These are phyloP conservation scores for Yamadazyma takamatsuzukensis DNA, from an alignment of 805 yeast species.

Conservation along the genomic window DNA sequence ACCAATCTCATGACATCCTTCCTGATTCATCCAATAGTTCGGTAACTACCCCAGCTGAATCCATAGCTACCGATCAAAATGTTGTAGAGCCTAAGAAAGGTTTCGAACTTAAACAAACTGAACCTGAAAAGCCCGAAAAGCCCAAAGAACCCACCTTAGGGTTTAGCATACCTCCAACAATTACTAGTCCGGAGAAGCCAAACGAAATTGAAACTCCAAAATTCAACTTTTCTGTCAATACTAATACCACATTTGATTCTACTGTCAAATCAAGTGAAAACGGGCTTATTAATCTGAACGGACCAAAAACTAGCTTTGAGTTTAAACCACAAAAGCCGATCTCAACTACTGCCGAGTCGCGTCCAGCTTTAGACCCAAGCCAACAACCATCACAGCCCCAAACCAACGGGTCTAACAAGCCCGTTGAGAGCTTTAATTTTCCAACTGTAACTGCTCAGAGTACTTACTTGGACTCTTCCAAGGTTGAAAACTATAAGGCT, in stretches of 20 bases:
- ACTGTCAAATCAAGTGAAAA: background rate
- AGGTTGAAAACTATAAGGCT: slow-evolving; percentile 23
- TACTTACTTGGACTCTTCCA: slow-evolving; percentile 17
- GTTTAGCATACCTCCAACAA: too few relatives aligned
- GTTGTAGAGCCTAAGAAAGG: slow-evolving; percentile 1
- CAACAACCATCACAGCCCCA: background rate
- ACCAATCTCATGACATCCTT: slow-evolving; percentile 14
- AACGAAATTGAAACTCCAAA: too few relatives aligned
- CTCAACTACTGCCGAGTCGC: too few relatives aligned
- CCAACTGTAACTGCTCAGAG: slow-evolving; percentile 17
- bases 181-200: too few relatives aligned
- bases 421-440: slow-evolving; percentile 16
- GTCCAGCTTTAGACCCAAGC: slow-evolving; percentile 1
- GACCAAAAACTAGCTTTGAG: too few relatives aligned
- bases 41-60: slow-evolving; percentile 10
- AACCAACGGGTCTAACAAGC: too few relatives aligned
- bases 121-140: too few relatives aligned
- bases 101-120: too few relatives aligned
- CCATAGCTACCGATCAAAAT: slow-evolving; percentile 3
- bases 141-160: too few relatives aligned
- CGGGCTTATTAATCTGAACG: too few relatives aligned
- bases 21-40: slow-evolving; percentile 13
- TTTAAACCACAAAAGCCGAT: too few relatives aligned
- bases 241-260: background rate
- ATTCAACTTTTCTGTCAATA: too few relatives aligned